Evolutionary conservation across 768 basidiomycete genomes (phyloP).

Genomic region (Heimioporus sp.): DNA sequence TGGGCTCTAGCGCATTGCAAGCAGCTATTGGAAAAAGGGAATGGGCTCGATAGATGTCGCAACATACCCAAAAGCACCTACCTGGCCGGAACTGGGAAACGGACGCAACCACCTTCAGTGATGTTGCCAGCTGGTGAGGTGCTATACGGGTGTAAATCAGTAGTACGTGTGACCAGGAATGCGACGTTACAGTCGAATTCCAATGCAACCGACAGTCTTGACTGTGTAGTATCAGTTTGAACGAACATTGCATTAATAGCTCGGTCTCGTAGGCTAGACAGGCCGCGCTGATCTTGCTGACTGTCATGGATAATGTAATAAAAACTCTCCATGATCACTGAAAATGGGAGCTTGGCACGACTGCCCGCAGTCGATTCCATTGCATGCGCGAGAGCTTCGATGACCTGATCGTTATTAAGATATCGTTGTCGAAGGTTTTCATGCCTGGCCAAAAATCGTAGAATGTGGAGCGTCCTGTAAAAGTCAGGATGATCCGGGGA

Average conservation of each 20-base stretch:
- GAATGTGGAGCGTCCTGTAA: background rate
- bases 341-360: background rate
- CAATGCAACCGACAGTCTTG: constrained; percentile 1
- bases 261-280: background rate
- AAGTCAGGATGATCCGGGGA: background rate
- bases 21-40: background rate
- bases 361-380: background rate
- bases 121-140: background rate
- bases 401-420: background rate
- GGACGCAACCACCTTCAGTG: constrained; percentile 1
- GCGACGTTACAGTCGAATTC: background rate
- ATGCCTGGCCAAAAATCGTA: constrained; percentile 1
- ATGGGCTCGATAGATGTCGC: background rate
- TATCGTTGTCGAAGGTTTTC: background rate
- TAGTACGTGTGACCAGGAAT: background rate
- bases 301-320: background rate
- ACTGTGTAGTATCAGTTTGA: background rate
- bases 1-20: background rate
- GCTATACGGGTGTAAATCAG: background rate
- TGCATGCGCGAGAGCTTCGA: background rate
- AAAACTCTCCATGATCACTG: background rate
- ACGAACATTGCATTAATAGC: background rate
- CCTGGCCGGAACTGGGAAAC: background rate
- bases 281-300: background rate
- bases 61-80: background rate